Base-by-base conservation (phyloP, 257 asterid genomes). In the Gentiana macrophylla region DNA sequence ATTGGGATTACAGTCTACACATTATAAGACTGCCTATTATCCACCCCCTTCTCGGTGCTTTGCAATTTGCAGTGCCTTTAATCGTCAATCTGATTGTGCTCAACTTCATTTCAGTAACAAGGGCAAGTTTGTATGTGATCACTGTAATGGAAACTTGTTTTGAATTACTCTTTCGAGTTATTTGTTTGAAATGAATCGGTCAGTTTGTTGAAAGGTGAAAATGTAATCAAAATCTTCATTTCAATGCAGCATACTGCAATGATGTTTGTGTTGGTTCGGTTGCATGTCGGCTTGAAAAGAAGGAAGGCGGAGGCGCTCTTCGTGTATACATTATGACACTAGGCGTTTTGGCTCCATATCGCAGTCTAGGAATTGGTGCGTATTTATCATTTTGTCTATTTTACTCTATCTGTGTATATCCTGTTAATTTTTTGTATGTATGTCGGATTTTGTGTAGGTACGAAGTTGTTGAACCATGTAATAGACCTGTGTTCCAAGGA, bases 241-340 rank as follows among this genome's bases (percentile, higher is more conserved):
- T 60, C 61, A 8, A 35, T 37, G 60, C 95, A 90, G 98, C 98
- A 62, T 90, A 90, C 65, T 86, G 79, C 69, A 80, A 87, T 67
- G 98, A 90, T 77, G 82, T 86, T 44, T 90, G 96, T 73, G 96
- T 86, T 52, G 98, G 98, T 57, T 80, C 95, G 12, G 81, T 90
- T 60, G 98, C 98, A 59, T 90, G 96, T 66, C 94, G 95, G 62
- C 89, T 79, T 70, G 96, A 90, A 86, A 90, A 86, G 83, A 86
- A 84, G 74, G 98, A 90, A 61, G 80, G 68, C 50, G 96, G 92
- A 24, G 24, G 91, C 45, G 84, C 76, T 59, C 60, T 80, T 61
- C 76, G 94, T 51, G 85, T 83, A 55, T 88, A 88, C 83, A 85
- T 88, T 59, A 92, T 85, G 98, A 92, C 98, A 24, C 62, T 78